Conservation (phyloP, 768 basidiomycete species). For the Naganishia kalamii region DNA sequence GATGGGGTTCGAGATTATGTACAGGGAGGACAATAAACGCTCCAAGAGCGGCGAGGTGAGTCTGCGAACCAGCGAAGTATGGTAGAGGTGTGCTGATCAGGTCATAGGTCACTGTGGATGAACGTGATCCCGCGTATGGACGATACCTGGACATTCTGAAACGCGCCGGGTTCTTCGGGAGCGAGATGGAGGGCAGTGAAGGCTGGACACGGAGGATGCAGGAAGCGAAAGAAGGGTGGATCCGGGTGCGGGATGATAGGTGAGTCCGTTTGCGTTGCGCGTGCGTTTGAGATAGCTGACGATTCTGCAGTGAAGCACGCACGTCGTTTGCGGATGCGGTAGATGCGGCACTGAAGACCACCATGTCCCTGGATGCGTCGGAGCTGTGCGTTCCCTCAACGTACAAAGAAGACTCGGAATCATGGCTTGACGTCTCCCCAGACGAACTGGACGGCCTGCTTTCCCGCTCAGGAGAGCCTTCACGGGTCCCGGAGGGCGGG, state of each 20-base stretch:
- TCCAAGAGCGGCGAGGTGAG: not conserved
- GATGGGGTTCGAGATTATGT: constrained; percentile 95
- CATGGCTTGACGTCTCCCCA: constrained; percentile 77
- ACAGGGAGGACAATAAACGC: constrained; percentile 62
- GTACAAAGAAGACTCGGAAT: constrained; percentile 63
- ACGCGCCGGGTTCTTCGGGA: constrained; percentile 67
- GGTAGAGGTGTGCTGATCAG: constrained; percentile 2
- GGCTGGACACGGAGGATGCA: constrained; percentile 68
- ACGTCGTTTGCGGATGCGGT: constrained; percentile 71
- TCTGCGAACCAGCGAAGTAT: not conserved
- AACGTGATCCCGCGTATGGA: constrained; percentile 32
- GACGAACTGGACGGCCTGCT: constrained; percentile 71
- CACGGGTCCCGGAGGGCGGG: constrained; percentile 11
- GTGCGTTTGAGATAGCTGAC: no score
- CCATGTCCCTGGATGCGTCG: constrained; percentile 28
- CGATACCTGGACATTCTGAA: constrained; percentile 65
- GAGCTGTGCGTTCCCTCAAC: constrained; percentile 25
- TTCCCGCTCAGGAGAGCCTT: constrained; percentile 35
- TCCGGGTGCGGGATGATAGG: constrained; percentile 61
- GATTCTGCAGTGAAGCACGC: constrained; percentile 50
- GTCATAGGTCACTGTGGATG: not conserved
- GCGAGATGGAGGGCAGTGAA: constrained; percentile 68
- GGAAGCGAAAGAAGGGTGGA: constrained; percentile 63
- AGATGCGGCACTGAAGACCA: constrained; percentile 57
- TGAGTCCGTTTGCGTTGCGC: constrained; percentile 49